Base-by-base conservation (phyloP, 2,329 filamentous ascomycete species). In the Xylaria digitata region DNA sequence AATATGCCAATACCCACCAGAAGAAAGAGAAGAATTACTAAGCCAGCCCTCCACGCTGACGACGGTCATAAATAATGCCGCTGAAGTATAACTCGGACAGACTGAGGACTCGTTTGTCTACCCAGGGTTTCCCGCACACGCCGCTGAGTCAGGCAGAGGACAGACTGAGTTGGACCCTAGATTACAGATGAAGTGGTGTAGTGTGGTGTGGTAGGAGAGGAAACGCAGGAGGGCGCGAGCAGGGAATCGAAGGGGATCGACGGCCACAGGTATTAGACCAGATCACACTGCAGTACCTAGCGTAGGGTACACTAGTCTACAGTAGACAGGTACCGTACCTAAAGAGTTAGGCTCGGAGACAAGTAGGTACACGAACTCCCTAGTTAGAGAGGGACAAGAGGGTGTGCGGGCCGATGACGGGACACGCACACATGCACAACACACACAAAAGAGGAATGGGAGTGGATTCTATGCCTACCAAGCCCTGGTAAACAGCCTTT, bases 211-310 rank as follows among this genome's bases (percentile, higher is more conserved):
- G 53, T 42, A 43, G 19, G 17, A 9, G 53, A 55, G 53, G 53
- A 37, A 55, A 17, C 37, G 37, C 21, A 43, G 37, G 37, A 55
- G 37, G 21, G 53, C 34, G 37, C 37, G 21, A 55, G 46, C 53
- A 55, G 54, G 61, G 54, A 58, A 19, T 45, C 17, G 6, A 55
- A 57, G 45, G 34, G 23, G 52, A 63, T 63, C 53, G 43, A 37
- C 53, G 30, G 52, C 43, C n/a, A 37, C 17, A n/a, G n/a, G n/a
- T 42, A 19, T 46, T 45, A 37, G 58, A 42, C 45, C 19, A 21
- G 58, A 37, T 46, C 48, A 50, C 37, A 54, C 58, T 42, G 48
- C 34, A 53, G 59, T 53, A 55, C 32, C 23, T 34, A 34, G 9
- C 7, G 43, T 19, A 48, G 45, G 2, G 21, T 15, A 48, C 45